These are phyloP conservation scores for Agrocybe praecox DNA, from an alignment of 768 basidiomycete genomes.

Conservation along the genomic window DNA sequence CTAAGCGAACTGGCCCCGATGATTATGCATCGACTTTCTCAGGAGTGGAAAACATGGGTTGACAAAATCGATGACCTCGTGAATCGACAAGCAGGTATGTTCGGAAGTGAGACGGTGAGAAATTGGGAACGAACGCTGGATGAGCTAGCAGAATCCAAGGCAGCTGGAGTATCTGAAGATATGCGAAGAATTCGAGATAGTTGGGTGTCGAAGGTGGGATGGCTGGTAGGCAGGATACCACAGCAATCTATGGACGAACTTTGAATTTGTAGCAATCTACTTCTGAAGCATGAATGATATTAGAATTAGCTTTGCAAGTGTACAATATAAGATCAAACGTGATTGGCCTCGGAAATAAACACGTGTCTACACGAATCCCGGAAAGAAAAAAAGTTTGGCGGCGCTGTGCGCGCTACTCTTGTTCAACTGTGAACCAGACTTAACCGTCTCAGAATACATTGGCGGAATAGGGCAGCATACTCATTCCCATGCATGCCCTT, in stretches of 20 bases:
- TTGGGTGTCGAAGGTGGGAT: conserved; percentile 78
- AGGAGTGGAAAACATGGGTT: conserved; percentile 84
- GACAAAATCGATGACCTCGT: conserved; percentile 67
- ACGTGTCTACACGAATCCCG: conserved; percentile 6
- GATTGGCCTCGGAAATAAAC: conserved; percentile 10
- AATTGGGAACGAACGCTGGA: conserved; percentile 74
- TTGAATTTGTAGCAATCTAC: conserved; percentile 5
- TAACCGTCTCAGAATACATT: conserved; percentile 1
- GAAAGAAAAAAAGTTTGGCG: conserved; percentile 3
- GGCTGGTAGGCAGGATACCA: conserved; percentile 35
- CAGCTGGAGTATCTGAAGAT: conserved; percentile 32
- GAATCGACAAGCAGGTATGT: conserved; percentile 79
- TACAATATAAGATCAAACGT: neutral
- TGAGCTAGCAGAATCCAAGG: conserved; percentile 58
- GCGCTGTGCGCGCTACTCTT: neutral
- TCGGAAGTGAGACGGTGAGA: conserved; percentile 68
- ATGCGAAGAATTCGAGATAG: conserved; percentile 51
- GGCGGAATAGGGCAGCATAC: conserved; percentile 9
- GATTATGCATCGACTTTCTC: conserved; percentile 62
- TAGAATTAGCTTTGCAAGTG: neutral
- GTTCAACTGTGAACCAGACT: neutral
- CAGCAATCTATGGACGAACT: conserved; percentile 20
- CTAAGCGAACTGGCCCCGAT: conserved; percentile 59
- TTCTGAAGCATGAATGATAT: neutral
- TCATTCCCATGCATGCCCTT: conserved; percentile 52